A percentile compares a stretch with the other conserved stretches of the same genome.
Evolutionary conservation across 441 rosid genomes (phyloP).

Genomic region (Gossypium davidsonii): DNA sequence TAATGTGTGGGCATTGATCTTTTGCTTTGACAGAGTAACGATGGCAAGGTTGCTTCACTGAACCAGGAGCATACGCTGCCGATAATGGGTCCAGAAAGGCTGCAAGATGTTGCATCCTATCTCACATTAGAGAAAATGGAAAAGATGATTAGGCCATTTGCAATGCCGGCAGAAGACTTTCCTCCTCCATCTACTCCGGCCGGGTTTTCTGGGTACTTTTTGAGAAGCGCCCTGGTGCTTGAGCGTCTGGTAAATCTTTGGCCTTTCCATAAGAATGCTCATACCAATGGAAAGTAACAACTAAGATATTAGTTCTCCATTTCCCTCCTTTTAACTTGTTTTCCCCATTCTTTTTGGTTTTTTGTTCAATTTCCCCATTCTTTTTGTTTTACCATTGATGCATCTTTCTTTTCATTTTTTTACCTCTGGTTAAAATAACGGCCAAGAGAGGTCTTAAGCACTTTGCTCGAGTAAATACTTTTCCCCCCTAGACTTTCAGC

Average conservation of each 20-base stretch:
- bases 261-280: constrained; percentile 79
- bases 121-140: constrained; percentile 87
- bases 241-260: constrained; percentile 96
- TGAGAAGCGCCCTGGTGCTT: constrained; percentile 90
- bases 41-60: constrained; percentile 67
- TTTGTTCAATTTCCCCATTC: neutral
- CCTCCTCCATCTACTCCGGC: constrained; percentile 90
- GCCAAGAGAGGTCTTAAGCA: constrained; percentile 18
- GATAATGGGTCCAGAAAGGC: constrained; percentile 98
- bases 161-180: constrained; percentile 98
- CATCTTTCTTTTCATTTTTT: neutral
- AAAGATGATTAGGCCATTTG: constrained; percentile 85
- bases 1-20: neutral
- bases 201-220: constrained; percentile 94
- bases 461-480: constrained; percentile 6
- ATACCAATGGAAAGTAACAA: constrained; percentile 62
- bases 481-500: neutral
- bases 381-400: neutral
- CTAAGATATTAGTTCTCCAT: constrained; percentile 20
- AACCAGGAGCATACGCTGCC: constrained; percentile 97
- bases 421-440: neutral
- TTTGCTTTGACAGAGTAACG: constrained; percentile 48
- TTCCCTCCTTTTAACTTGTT: neutral
- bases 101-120: constrained; percentile 87
- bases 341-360: neutral